Evolutionary conservation across 805 yeast species (phyloP), one percentile per base, ranked within the genome.

Genomic region (Yarrowia sp.): DNA sequence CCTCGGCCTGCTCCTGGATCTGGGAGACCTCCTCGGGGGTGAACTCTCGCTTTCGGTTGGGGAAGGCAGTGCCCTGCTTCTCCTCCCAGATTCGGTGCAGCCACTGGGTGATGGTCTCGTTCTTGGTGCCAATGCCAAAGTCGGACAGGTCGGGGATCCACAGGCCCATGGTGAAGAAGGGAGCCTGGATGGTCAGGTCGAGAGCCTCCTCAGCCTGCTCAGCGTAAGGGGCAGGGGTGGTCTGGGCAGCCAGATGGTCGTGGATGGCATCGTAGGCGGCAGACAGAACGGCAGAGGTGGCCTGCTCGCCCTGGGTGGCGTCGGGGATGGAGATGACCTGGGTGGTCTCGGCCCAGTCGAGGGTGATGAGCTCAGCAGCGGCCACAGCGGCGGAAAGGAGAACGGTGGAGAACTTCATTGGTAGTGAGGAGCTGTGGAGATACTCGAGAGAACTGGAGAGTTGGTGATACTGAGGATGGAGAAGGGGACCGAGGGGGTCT

Each of bases 311-410:
- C 2, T n/a, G 43, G 16, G 58, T 52, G 11, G 42, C 19, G 16
- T 36, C 58, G 14, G 58, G 40, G 14, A 52, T 36, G 58, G 58
- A 36, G 43, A 52, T 52, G 32, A 52, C 58, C 58, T 52, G 58
- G 58, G 58, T 52, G 58, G 58, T 52, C 32, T 52, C 58, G n/a
- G 58, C 26, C 58, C 58, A 52, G 58, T 52, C 58, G 11, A 52
- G 58, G 19, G 58, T 52, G 58, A 52, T 38, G 61, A 40, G 46
- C 46, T 55, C 48, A 12, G 63, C 48, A 14, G 40, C 11, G n/a
- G 48, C 48, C 5, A 56, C 40, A 10, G 48, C 22, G 36, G 48
- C 26, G 14, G 40, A 2, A 10, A 56, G 48, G 48, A 56, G 63
- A 11, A 55, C 48, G 22, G 63, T 36, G 16, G 63, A 56, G 63